Evolutionary conservation across 495 filamentous ascomycete genomes (phyloP), one percentile per base, ranked within the genome.

Genomic region (Aspergillus saccharolyticus): DNA sequence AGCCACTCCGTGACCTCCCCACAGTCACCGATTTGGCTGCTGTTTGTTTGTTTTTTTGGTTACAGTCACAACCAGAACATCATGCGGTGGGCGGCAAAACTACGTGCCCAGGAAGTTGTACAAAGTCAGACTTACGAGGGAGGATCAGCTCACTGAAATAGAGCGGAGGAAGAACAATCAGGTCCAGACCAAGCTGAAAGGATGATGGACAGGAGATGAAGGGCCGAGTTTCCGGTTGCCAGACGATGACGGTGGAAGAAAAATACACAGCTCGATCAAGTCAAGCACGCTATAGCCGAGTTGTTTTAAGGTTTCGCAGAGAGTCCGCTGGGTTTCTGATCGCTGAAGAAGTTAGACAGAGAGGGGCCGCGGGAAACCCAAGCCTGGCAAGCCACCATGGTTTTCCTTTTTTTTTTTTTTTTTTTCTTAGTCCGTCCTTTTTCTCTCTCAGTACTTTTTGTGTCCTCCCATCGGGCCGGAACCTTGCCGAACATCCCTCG

Each of bases 401-500:
- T 39, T 12, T 39, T 21, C 24, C 22, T 47, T 47, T 1, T 18
- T 16, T 19, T 21, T 20, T 47, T 20, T 12, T 8, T n/a, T 22
- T 4, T 22, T 22, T 47, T 6, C 19, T n/a, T 15, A 6, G 1
- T 8, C 19, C 24, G 44, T 20, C n/a, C 19, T 59, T 30, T 48
- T 19, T n/a, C n/a, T n/a, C n/a, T n/a, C n/a, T n/a, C n/a, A n/a
- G n/a, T n/a, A n/a, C n/a, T n/a, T n/a, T n/a, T n/a, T n/a, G n/a
- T n/a, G 52, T 53, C 43, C 46, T 58, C 51, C 53, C 19, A 24
- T 25, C 42, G 47, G 56, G 20, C 56, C 51, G 56, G 47, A 59
- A 63, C 52, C 33, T 39, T 55, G 25, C 53, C 56, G 56, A 59
- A 59, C 52, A 47, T 18, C 25, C 43, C 18, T 44, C 42, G 33